These are phyloP conservation scores for Termitomyces sp. DNA, from an alignment of 768 basidiomycete species.

Conservation along the genomic window DNA sequence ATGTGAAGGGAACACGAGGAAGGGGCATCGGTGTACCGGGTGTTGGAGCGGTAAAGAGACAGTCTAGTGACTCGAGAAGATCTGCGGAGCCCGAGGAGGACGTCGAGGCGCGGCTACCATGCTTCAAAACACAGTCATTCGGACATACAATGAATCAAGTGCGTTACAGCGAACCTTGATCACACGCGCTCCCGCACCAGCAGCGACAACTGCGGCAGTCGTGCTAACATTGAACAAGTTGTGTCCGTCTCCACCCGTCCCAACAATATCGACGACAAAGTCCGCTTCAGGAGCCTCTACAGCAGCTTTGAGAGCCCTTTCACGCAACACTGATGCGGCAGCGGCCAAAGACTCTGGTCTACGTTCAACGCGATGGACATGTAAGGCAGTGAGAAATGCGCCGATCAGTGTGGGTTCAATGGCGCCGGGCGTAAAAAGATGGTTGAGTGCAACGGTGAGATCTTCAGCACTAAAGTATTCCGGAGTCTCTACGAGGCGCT, in stretches of 20 bases:
- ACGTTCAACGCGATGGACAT: constrained; percentile 74
- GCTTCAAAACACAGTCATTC: constrained; percentile 44
- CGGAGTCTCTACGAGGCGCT: constrained; percentile 75
- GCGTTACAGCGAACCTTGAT: constrained; percentile 60
- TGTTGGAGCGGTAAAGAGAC: constrained; percentile 66
- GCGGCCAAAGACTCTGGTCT: constrained; percentile 74
- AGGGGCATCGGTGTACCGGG: constrained; percentile 57
- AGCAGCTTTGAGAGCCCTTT: constrained; percentile 60
- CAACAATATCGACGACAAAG: constrained; percentile 78
- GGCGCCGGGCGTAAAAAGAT: constrained; percentile 64
- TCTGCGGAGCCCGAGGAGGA: constrained; percentile 97
- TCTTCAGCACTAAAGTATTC: constrained; percentile 79
- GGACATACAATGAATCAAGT: background rate
- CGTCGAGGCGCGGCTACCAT: constrained; percentile 87
- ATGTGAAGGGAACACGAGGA: constrained; percentile 75
- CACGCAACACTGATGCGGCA: constrained; percentile 70
- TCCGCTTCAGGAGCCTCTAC: constrained; percentile 60
- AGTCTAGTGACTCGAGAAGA: constrained; percentile 80
- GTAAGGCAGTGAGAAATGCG: constrained; percentile 84
- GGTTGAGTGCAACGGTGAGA: constrained; percentile 67
- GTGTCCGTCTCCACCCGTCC: constrained; percentile 93
- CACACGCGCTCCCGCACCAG: constrained; percentile 90
- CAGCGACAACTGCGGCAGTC: constrained; percentile 88
- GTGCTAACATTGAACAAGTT: constrained; percentile 98
- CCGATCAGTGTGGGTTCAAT: constrained; percentile 76